These are phyloP conservation scores for Aspergillus transmontanensis DNA, from an alignment of 2,329 filamentous ascomycete genomes.

Conservation along the genomic window DNA sequence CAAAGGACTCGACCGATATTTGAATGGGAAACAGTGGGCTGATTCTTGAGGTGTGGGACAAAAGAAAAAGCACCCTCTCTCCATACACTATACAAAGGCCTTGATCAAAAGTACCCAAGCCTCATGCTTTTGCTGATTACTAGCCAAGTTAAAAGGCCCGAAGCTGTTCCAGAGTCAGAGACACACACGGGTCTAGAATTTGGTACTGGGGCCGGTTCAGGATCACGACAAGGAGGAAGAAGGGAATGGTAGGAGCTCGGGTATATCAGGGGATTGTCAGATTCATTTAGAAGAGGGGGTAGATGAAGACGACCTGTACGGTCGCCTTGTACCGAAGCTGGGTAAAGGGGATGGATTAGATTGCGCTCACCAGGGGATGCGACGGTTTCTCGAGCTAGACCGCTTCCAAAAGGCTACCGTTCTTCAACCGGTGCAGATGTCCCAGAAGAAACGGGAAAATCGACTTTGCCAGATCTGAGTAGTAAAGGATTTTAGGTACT, in stretches of 20 bases:
- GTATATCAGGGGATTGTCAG: neutral
- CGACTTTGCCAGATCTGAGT: constrained; percentile 12
- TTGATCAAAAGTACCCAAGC: constrained; percentile 2
- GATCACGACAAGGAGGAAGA: neutral
- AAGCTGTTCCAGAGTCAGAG: constrained; percentile 2
- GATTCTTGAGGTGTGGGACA: neutral
- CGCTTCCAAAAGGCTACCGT: constrained; percentile 17
- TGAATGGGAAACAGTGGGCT: neutral
- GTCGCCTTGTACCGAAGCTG: constrained; percentile 2
- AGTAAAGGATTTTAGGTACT: constrained; percentile 13
- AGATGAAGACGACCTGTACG: neutral
- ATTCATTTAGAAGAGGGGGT: neutral
- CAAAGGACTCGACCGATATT: neutral
- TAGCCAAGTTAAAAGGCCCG: neutral
- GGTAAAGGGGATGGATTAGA: constrained; percentile 15
- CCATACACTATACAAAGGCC: neutral
- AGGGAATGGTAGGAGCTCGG: neutral
- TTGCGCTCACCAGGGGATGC: constrained; percentile 18
- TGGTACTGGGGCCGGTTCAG: neutral
- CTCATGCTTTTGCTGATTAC: neutral
- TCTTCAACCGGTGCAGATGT: constrained; percentile 18
- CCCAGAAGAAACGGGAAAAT: constrained; percentile 9
- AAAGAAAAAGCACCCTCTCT: neutral
- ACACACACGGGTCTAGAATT: neutral
- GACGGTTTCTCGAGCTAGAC: constrained; percentile 12